These are phyloP conservation scores for Tolypocladium sp. DNA, from an alignment of 2,329 filamentous ascomycete species.

Conservation along the genomic window DNA sequence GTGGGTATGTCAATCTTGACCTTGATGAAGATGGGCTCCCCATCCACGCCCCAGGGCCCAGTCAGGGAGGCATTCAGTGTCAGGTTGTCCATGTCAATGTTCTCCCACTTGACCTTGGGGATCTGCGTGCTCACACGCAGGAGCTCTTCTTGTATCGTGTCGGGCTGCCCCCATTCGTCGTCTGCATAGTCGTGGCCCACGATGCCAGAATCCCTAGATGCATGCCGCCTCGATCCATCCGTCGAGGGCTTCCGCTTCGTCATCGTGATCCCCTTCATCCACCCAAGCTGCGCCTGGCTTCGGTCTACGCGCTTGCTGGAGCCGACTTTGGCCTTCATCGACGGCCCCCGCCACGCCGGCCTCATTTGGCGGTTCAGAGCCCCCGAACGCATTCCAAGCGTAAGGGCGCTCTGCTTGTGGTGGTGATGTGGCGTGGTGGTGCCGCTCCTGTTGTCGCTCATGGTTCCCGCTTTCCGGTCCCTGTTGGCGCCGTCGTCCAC, in stretches of 20 bases:
- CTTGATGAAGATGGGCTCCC: conserved; percentile 51
- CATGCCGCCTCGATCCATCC: conserved; percentile 30
- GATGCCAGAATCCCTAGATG: conserved; percentile 42
- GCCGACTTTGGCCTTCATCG: conserved; percentile 47
- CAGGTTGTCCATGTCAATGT: conserved; percentile 54
- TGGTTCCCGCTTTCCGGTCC: conserved; percentile 51
- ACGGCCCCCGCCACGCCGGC: conserved; percentile 43
- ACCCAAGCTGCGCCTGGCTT: conserved; percentile 51
- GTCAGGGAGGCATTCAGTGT: conserved; percentile 52
- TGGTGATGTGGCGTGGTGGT: conserved; percentile 31
- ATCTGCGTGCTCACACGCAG: conserved; percentile 52
- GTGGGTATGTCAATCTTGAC: conserved; percentile 51
- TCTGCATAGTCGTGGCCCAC: conserved; percentile 43
- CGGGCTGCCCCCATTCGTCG: conserved; percentile 50
- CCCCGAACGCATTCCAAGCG: conserved; percentile 31
- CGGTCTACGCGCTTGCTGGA: conserved; percentile 32
- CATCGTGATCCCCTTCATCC: conserved; percentile 62
- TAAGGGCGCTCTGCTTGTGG: conserved; percentile 34
- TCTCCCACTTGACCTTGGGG: conserved; percentile 55
- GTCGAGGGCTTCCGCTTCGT: conserved; percentile 41
- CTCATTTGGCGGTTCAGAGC: conserved; percentile 17
- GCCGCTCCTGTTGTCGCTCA: conserved; percentile 48
- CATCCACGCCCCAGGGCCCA: conserved; percentile 52
- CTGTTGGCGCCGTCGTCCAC: conserved; percentile 49
- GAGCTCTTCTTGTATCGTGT: conserved; percentile 56